Base-by-base conservation (phyloP, 208 protist species). In the Phytomonas sp. region DNA sequence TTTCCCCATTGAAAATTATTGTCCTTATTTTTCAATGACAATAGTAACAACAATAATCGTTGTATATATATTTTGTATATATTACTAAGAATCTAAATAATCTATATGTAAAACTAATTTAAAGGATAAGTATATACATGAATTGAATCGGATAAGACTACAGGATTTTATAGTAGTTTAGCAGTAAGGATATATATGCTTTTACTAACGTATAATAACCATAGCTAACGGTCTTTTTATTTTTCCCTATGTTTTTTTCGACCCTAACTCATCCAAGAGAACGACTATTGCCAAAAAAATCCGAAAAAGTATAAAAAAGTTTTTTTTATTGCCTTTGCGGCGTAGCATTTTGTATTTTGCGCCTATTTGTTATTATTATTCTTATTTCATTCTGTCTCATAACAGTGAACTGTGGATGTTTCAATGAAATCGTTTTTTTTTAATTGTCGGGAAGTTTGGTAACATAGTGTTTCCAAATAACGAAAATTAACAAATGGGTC, bases 201-300 rank as follows among this genome's bases (percentile, higher is more conserved):
- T 49, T 40, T 40, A 40, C 10, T 40, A 40, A 49, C 12, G 60
- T 4, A 64, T 16, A 64, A 64, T 42, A 64, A 64, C 19, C 36
- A 64, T 42, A 42, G 19, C 5, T 64, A 64, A 4, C 60, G 19
- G 10, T 40, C 36, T 16, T 40, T 10, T 64, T 42, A 12, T 59
- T 67, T 73, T 71, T 71, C 60, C 65, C 8, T 26, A 19, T 59
- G 33, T 69, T 69, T 72, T 63, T 31, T 76, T 67, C 10, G 23
- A 64, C 12, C 31, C 36, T 3, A 64, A 23, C 31, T 16, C 31
- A 64, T 4, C 14, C 19, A 64, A n/a, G 14, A 64, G 32, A 16
- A 64, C 19, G 36, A 64, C 12, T 64, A 64, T 23, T 64, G 12
- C 60, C 49, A n/a, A 40, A 42, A 34, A 62, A 62, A 34, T 62